Conservation (phyloP, 768 basidiomycete genomes). For the Kwoniella sp. region DNA sequence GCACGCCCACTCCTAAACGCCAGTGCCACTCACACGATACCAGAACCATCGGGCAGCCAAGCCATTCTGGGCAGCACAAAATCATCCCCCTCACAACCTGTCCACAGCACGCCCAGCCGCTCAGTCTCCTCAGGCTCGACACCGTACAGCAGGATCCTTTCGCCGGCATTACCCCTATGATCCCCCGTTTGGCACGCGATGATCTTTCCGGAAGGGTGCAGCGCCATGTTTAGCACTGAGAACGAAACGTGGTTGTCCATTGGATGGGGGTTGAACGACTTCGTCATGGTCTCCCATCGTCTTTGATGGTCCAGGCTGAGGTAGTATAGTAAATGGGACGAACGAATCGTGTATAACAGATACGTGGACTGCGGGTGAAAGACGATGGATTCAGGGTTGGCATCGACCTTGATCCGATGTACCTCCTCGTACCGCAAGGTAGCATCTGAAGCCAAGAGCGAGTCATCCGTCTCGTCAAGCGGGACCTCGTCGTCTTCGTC, state of each 20-base stretch:
- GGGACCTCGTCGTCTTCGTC: slow-evolving; percentile 33
- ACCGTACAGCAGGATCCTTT: slow-evolving; percentile 51
- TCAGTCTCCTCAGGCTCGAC: slow-evolving; percentile 40
- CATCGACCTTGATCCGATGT: slow-evolving; percentile 37
- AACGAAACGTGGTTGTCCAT: slow-evolving; percentile 54
- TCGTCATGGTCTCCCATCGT: slow-evolving; percentile 28
- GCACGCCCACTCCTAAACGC: neutral
- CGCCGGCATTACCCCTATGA: slow-evolving; percentile 49
- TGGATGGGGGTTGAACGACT: slow-evolving; percentile 54
- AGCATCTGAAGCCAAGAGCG: slow-evolving; percentile 43
- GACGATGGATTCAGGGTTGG: slow-evolving; percentile 52
- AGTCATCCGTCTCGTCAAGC: slow-evolving; percentile 47
- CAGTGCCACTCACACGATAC: slow-evolving; percentile 47
- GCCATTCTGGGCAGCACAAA: slow-evolving; percentile 54
- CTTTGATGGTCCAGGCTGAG: slow-evolving; percentile 15
- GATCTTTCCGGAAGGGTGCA: slow-evolving; percentile 49
- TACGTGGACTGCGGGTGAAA: slow-evolving; percentile 43
- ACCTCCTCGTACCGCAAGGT: slow-evolving; percentile 39
- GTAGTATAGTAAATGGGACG: slow-evolving; percentile 42
- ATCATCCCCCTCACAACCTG: slow-evolving; percentile 46
- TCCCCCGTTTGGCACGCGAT: slow-evolving; percentile 55
- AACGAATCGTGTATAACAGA: slow-evolving; percentile 46
- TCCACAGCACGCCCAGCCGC: slow-evolving; percentile 51
- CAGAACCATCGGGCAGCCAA: slow-evolving; percentile 54
- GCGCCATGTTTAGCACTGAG: slow-evolving; percentile 48